Base-by-base conservation (phyloP, 768 basidiomycete species). In the Leucosporidium yakuticum region DNA sequence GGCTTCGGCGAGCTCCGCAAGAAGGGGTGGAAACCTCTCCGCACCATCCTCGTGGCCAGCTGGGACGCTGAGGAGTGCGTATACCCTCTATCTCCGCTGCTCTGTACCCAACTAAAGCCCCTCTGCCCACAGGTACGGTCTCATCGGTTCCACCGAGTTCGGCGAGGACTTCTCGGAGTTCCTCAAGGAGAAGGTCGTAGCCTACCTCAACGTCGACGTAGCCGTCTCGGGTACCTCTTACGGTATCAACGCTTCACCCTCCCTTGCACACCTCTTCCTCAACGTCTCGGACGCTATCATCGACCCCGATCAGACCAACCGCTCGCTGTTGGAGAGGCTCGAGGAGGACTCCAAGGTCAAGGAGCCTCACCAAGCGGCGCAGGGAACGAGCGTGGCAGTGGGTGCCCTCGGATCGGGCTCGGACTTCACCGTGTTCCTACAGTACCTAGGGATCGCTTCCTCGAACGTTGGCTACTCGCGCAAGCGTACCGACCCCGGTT, bases 361-460 rank as follows among this genome's bases (percentile, higher is more conserved):
- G 23, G 56, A 63, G 34, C 62, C 91, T 69, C 76, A 79, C 39
- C 88, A 87, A 0, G 76, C 79, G 79, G 85, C 75, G 74, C 85
- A 81, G 72, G n/a, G 73, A 73, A 9, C 81, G 34, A 36, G 34
- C 34, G 32, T 27, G 64, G 11, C 27, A 1, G 64, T 66, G 5
- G 51, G 31, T 1, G 39, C 65, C n/a, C 27, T 69, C 2, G 68
- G 65, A 21, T 58, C 44, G 6, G 73, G 73, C 14, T 58, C 56
- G 4, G 95, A 97, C 78, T 97, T 83, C 73, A 96, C 94, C 0
- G 88, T 91, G 15, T 96, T 97, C 81, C 79, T 98, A 74, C 91
- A 97, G 78, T 82, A 86, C 51, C 81, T 86, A 61, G 88, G 88
- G 2, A 84, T 88, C 62, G 79, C 84, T 56, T 68, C 73, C 14